These are phyloP conservation scores for Ammopiptanthus mongolicus DNA, from an alignment of 306 rosid species.

Conservation along the genomic window DNA sequence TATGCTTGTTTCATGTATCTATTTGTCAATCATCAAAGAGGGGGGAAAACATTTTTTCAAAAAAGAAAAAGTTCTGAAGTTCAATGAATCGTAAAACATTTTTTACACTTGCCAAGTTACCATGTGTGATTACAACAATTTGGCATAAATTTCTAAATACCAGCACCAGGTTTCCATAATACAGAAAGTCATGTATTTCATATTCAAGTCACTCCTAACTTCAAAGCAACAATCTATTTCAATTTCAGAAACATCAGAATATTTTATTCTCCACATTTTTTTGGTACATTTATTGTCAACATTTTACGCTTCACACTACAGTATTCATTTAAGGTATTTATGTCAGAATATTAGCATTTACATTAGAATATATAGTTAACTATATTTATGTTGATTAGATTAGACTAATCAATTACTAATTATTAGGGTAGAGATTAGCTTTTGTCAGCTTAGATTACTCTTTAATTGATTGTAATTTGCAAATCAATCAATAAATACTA, in stretches of 20 bases:
- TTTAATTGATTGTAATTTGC: neutral
- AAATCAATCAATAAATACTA: neutral
- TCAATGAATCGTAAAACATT: neutral
- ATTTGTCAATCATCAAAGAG: neutral
- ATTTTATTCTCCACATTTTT: neutral
- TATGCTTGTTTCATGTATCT: neutral
- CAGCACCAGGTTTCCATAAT: neutral
- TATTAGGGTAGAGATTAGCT: neutral
- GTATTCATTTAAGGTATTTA: neutral
- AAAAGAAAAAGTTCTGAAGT: neutral
- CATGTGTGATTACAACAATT: neutral
- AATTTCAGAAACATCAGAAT: neutral
- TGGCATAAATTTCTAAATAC: neutral
- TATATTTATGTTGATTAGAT: too few species aligned
- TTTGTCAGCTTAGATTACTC: neutral
- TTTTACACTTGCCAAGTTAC: neutral
- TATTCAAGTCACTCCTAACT: constrained; percentile 3
- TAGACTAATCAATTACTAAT: too few species aligned
- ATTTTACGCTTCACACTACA: neutral
- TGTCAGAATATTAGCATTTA: too few species aligned
- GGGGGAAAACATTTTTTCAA: too few species aligned
- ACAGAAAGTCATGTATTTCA: neutral
- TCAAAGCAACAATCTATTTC: neutral
- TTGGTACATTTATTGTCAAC: neutral
- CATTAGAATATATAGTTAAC: too few species aligned